These are phyloP conservation scores for Pyrenophora teres DNA, from an alignment of 2,329 filamentous ascomycete genomes.

Conservation along the genomic window DNA sequence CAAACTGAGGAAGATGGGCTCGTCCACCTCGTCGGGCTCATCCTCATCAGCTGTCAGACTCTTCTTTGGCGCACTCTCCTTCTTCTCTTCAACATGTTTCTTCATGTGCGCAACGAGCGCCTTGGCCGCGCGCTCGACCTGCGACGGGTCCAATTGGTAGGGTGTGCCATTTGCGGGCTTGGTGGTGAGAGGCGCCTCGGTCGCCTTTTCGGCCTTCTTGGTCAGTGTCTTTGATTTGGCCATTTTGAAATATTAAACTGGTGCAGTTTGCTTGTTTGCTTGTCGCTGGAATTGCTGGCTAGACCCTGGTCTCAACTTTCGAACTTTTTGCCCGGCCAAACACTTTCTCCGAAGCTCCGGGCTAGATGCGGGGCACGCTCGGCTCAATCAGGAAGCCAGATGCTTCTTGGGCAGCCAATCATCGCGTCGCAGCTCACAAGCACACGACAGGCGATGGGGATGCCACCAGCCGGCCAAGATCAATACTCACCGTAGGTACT, in stretches of 20 bases:
- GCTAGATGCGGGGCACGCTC: slow-evolving; percentile 20
- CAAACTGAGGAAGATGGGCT: slow-evolving; percentile 64
- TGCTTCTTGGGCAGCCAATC: slow-evolving; percentile 24
- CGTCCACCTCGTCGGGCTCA: slow-evolving; percentile 53
- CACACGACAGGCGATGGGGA: slow-evolving; percentile 28
- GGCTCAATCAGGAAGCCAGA: slow-evolving; percentile 15
- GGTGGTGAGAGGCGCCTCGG: slow-evolving; percentile 44
- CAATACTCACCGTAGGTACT: not conserved
- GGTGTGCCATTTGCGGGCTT: slow-evolving; percentile 44
- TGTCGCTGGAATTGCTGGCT: slow-evolving; percentile 23
- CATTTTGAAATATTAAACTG: slow-evolving; percentile 27
- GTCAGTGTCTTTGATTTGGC: slow-evolving; percentile 36
- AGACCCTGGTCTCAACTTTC: slow-evolving; percentile 19
- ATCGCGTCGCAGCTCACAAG: slow-evolving; percentile 28
- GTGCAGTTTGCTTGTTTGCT: slow-evolving; percentile 10
- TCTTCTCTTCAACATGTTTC: slow-evolving; percentile 54
- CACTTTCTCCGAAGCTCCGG: slow-evolving; percentile 13
- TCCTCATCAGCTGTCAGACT: slow-evolving; percentile 57
- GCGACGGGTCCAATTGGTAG: slow-evolving; percentile 51
- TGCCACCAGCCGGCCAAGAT: slow-evolving; percentile 22
- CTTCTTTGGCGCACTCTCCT: slow-evolving; percentile 57
- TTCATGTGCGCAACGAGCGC: slow-evolving; percentile 64
- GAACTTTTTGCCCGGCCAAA: slow-evolving; percentile 26
- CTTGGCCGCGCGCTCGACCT: slow-evolving; percentile 64
- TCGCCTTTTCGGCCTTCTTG: slow-evolving; percentile 32